phyloP scores from a whole-genome alignment of 148 eudicot species.

The Pouteria glomerata region DNA sequence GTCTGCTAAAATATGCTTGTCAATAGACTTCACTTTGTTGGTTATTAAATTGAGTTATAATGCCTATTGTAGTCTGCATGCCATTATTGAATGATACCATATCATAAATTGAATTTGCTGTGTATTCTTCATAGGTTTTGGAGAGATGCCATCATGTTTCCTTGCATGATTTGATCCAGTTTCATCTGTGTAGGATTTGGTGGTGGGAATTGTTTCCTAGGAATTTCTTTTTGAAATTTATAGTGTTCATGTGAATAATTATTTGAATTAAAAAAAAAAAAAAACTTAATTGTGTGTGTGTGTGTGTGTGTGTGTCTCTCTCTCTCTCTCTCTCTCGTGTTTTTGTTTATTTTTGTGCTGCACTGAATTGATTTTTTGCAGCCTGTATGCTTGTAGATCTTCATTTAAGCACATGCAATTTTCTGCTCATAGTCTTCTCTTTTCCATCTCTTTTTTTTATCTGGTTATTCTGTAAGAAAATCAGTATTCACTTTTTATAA shows the following conservation, averaged over 20 bases:
- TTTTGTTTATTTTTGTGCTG: too few species aligned
- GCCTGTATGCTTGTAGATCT: neutral
- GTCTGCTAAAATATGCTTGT: neutral
- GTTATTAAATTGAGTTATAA: neutral
- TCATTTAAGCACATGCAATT: neutral
- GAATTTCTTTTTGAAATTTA: neutral
- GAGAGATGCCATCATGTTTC: neutral
- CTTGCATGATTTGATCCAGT: neutral
- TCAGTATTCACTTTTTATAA: neutral
- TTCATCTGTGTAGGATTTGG: neutral
- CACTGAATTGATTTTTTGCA: neutral
- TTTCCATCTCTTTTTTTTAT: neutral
- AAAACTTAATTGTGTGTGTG: too few species aligned
- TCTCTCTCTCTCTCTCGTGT: too few species aligned
- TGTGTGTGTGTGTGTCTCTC: too few species aligned
- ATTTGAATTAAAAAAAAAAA: neutral
- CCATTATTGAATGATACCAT: neutral
- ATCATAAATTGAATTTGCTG: neutral
- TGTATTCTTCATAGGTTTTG: neutral
- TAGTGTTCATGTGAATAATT: neutral
- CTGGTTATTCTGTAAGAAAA: neutral
- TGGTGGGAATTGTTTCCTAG: neutral
- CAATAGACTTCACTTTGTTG: neutral
- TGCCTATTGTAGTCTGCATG: neutral
- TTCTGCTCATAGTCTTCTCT: neutral